Evolutionary conservation across 306 rosid genomes (phyloP), one percentile per base, ranked within the genome.

Genomic region (Vicia faba): DNA sequence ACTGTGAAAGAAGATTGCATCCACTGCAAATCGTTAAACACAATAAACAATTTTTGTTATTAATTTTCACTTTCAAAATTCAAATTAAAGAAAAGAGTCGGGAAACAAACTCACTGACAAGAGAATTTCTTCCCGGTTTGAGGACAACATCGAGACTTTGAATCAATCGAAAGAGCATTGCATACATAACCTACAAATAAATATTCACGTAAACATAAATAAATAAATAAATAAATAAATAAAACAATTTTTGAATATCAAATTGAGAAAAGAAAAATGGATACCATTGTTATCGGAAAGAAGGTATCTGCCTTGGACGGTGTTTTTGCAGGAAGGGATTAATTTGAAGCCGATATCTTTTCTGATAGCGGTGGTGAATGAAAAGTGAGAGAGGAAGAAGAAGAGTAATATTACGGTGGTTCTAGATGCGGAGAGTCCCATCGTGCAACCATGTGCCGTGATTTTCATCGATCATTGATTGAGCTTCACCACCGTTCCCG

Each of bases 81-180:
- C 3, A 11, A 36, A 35, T 26, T 44, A 60, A 56, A 11, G 29
- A 59, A 54, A 28, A 20, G 50, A 64, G 71, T 66, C 73, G 10
- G 76, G 69, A 58, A 70, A 56, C 25, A 64, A 76, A 92, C 98
- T 92, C 93, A 92, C 96, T 89, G 87, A 83, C 98, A 92, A 92
- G 96, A 79, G 80, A 87, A 87, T 84, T 82, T 86, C 58, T 83
- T 85, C 74, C 91, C 91, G 11, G 61, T 69, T 67, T 69, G 79
- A 36, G 84, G 89, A 71, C 98, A 92, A 77, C 98, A 92, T 2
- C 88, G 85, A 71, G 98, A 86, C 31, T 43, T 51, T 14, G 95
- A 75, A 75, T 86, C 77, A 39, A 89, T 66, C 1, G 91, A 80
- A 48, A 80, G 35, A 31, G 88, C 82, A 61, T 81, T 81, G 66